A percentile compares a stretch with the other conserved stretches of the same genome.
These are phyloP conservation scores for Pichia sp. DNA, from an alignment of 1,139 yeast genomes.

Conservation along the genomic window DNA sequence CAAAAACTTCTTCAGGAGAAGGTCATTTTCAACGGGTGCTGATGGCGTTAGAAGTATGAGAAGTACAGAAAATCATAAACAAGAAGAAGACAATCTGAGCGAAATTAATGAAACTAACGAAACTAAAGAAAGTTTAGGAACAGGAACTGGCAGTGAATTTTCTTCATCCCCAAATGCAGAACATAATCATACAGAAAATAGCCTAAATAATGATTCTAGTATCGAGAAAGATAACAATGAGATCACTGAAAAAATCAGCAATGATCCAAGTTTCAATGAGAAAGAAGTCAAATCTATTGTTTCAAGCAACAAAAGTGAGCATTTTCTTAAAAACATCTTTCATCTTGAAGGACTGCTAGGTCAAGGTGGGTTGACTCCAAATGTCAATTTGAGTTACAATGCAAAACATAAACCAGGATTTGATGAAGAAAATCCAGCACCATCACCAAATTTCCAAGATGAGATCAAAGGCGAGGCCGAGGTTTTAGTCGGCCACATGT, in stretches of 20 bases:
- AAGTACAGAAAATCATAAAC: not conserved
- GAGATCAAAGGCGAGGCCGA: conserved; percentile 26
- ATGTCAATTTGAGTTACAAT: conserved; percentile 9
- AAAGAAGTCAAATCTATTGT: not conserved
- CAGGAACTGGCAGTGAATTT: not conserved
- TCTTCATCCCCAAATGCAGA: not conserved
- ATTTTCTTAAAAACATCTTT: conserved; percentile 19
- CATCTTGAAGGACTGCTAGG: conserved; percentile 18
- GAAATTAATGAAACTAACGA: not conserved
- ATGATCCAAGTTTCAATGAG: not conserved
- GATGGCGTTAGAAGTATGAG: conserved; percentile 12
- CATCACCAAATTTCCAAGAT: conserved; percentile 11
- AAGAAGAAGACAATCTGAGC: not conserved
- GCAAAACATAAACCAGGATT: not conserved
- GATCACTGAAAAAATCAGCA: not conserved
- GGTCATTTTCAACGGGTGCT: conserved; percentile 14
- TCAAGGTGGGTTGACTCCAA: conserved; percentile 21
- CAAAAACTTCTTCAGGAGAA: conserved; percentile 13
- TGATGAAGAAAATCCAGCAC: conserved; percentile 18
- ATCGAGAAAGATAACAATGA: not conserved
- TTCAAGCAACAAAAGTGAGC: conserved; percentile 10
- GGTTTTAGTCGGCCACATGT: conserved; percentile 22
- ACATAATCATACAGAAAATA: not conserved
- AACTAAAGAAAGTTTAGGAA: not conserved
- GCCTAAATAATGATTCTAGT: not conserved